Evolutionary conservation across 1,284 basidiomycete species (phyloP), one percentile per base, ranked within the genome.

Genomic region (Somion occarium): DNA sequence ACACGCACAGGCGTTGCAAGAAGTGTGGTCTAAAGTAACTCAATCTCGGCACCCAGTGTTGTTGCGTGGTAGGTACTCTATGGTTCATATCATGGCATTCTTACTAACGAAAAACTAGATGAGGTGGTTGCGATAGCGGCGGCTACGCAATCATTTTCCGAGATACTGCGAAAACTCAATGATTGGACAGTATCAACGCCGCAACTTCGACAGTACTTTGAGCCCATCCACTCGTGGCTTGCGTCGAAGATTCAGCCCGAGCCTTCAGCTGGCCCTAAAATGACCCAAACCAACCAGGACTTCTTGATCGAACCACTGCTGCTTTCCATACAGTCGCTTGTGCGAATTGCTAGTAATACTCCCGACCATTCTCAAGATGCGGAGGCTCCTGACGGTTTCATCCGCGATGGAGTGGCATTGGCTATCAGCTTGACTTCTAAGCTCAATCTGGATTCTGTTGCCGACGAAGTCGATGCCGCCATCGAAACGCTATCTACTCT

Each of bases 291-390:
- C n/a, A 42, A 23, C 19, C 50, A 64, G 48, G 61, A 58, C 42
- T 54, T 68, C 2, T 69, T 89, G 53, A 78, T 93, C 60, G 80
- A 87, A 58, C 74, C 76, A 1, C 62, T 71, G 3, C 67, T 77
- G 18, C 69, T 84, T 38, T 73, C 73, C 51, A 62, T 83, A 2
- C 66, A 68, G 51, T 56, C 54, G 13, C 51, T 65, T 12, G 52
- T 66, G n/a, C 50, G 56, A 3, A 25, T 61, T 3, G 52, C 56
- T 5, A 44, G 48, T 1, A 27, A 54, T 0, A 41, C 46, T 5
- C n/a, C 51, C 0, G 48, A 52, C n/a, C 41, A 41, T 3, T 50
- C 49, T 1, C 18, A 48, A 2, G 59, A 60, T 19, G 44, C 54
- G 11, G 48, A 53, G 20, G 5, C 39, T 39, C 51, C 53, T n/a